Base-by-base conservation (phyloP, 2,329 filamentous ascomycete genomes). In the Hawksworthiomyces lignivorus region DNA sequence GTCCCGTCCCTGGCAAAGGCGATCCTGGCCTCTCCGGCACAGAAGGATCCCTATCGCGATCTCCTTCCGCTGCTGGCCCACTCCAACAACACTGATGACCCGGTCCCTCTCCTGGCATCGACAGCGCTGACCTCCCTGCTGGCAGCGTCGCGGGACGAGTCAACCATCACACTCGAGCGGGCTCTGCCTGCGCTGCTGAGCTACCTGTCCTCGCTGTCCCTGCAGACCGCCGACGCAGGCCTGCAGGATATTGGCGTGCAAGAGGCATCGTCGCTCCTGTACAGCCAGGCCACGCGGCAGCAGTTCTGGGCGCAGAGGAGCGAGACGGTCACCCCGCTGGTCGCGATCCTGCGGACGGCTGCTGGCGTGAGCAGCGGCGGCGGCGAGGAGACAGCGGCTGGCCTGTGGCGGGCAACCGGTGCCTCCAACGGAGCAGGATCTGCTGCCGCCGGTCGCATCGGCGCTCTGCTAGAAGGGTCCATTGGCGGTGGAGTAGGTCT, bases 201-300 rank as follows among this genome's bases (percentile, higher is more conserved):
- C 56, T 97, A 96, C 63, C 77, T 97, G 22, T 85, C 88, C 7
- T 80, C 80, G 40, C 72, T 97, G 43, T 81, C 85, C 45, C 88
- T 88, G 69, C 87, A 82, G 58, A 34, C 15, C 24, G 76, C 84
- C 31, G 92, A 98, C 63, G 84, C 86, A 42, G 87, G 87, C 29
- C 73, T 94, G 43, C 92, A 98, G 64, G 92, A 98, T 58, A 95
- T 97, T 57, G 90, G 88, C 20, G 88, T 97, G 11, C 86, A 92
- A 56, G 80, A 90, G 58, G 94, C 90, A 64, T 96, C 92, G 27
- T 74, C 84, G 17, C 70, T 98, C 24, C 72, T 98, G 24, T 82
- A 87, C 47, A 86, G 81, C 29, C 76, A 72, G 47, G 77, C 77
- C 44, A 78, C 88, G 4, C 77, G 92, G 50, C 73, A 82, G 52